A percentile compares a stretch with the other conserved stretches of the same genome.
Evolutionary conservation across 2,329 filamentous ascomycete genomes (phyloP).

Genomic region (Epichloe scottii): DNA sequence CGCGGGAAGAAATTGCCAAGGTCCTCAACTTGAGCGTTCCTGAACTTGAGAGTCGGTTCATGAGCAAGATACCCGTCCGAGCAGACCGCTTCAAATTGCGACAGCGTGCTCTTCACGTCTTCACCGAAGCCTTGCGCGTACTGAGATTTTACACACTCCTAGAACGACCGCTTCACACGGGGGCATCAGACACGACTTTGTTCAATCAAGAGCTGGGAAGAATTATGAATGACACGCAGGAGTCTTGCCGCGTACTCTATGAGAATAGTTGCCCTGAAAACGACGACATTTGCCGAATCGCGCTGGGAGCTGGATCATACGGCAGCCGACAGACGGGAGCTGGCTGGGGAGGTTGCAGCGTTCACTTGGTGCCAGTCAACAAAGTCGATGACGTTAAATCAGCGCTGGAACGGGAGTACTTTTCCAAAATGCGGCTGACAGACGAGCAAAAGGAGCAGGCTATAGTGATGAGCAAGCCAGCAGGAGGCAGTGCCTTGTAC

Average conservation of each 20-base stretch:
- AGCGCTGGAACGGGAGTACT: slow-evolving; percentile 74
- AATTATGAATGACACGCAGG: slow-evolving; percentile 81
- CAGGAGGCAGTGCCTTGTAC: slow-evolving; percentile 54
- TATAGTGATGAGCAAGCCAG: slow-evolving; percentile 81
- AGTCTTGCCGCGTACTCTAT: slow-evolving; percentile 74
- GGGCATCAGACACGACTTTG: slow-evolving; percentile 37
- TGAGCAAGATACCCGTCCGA: slow-evolving; percentile 78
- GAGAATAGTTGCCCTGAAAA: slow-evolving; percentile 88
- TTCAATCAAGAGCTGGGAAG: slow-evolving; percentile 63
- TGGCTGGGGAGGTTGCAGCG: slow-evolving; percentile 92
- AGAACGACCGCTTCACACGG: slow-evolving; percentile 31
- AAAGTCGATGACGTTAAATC: slow-evolving; percentile 67
- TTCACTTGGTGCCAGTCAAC: slow-evolving; percentile 78
- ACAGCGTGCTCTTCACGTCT: slow-evolving; percentile 83
- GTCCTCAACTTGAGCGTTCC: slow-evolving; percentile 56
- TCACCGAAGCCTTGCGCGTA: slow-evolving; percentile 77
- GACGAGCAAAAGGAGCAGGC: slow-evolving; percentile 65
- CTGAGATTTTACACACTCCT: slow-evolving; percentile 71
- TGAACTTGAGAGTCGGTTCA: slow-evolving; percentile 66
- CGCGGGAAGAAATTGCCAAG: slow-evolving; percentile 67
- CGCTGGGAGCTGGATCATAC: slow-evolving; percentile 64
- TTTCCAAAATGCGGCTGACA: slow-evolving; percentile 50
- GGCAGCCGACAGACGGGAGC: slow-evolving; percentile 83
- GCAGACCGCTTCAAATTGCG: slow-evolving; percentile 79
- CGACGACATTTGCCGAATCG: slow-evolving; percentile 77